A percentile compares a stretch with the other conserved stretches of the same genome.
These are phyloP conservation scores for Diaporthe destruens DNA, from an alignment of 2,329 filamentous ascomycete genomes.

Conservation along the genomic window DNA sequence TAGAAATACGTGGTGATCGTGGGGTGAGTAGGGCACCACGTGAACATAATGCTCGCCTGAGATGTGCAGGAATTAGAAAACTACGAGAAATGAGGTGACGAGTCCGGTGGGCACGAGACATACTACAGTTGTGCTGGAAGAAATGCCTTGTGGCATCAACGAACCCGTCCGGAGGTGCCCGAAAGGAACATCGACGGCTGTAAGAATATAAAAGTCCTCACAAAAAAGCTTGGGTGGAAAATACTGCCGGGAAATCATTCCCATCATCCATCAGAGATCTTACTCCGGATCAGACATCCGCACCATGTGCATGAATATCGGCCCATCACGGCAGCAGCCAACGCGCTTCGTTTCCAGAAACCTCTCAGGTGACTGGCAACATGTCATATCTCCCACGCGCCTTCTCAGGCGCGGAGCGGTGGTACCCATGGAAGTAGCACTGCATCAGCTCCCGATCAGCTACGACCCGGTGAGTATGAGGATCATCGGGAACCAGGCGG, in stretches of 20 bases:
- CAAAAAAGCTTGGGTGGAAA: not conserved
- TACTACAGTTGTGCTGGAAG: not conserved
- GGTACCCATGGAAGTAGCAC: conserved; percentile 5
- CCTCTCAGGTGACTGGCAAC: not conserved
- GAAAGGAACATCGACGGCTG: accelerated
- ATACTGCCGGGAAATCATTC: not conserved
- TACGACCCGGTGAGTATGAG: conserved; percentile 21
- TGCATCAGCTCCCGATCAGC: conserved; percentile 19
- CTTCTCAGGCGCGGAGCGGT: conserved; percentile 23
- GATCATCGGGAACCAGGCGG: conserved; percentile 20
- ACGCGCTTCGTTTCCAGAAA: not conserved
- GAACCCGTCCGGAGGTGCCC: conserved; percentile 1
- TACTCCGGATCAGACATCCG: not conserved
- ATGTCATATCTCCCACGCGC: not conserved
- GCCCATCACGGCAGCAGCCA: not conserved
- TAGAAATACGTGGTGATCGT: not conserved
- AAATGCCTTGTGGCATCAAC: not conserved
- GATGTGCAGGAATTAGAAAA: not conserved
- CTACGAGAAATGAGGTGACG: not conserved
- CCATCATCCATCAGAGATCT: not conserved
- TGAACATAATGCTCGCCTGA: not conserved
- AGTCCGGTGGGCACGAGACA: not conserved
- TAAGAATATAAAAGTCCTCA: not conserved
- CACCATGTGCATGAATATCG: conserved; percentile 31
- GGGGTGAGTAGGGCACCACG: not conserved